Evolutionary conservation across 148 eudicot genomes (phyloP), one percentile per base, ranked within the genome.

Genomic region (Suaeda aralocaspica): DNA sequence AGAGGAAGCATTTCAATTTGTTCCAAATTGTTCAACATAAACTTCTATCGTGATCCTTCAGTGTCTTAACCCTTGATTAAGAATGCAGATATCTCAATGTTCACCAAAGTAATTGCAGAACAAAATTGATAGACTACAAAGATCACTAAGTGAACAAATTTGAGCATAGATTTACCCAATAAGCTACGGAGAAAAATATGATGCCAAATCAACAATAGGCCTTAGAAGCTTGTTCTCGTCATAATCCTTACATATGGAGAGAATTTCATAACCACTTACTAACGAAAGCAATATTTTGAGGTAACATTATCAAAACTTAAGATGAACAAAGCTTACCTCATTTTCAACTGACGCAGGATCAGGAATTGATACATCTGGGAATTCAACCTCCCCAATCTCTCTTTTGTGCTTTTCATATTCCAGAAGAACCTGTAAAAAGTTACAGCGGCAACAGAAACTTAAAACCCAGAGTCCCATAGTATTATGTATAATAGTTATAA

Each of bases 321-420:
- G 25, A 64, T 34, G 41, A 34, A 29, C 26, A 5, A 67, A 49
- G 58, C 67, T 74, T 70, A 87, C 97, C 84, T 87, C 92, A 81
- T 66, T 83, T 53, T 86, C 89, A 69, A 70, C 83, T 76, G 77
- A 76, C 33, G 84, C 58, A 73, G 86, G 73, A 82, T 86, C 97
- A 10, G 84, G 81, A 41, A 76, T 59, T 51, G 84, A 71, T 45
- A 45, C 73, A 44, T 72, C 70, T 18, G 97, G 83, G 56, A 89
- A 81, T 75, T 92, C 81, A 64, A 92, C 75, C 75, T 89, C 96
- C 24, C 97, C 97, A 52, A 61, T 87, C 74, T 83, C 85, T 59
- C 45, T 62, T 87, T 87, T 85, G 70, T 80, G 81, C 76, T 84
- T 89, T 79, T 92, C 97, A 77, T 87, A 92, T 67, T 92, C 97